Evolutionary conservation across 148 eudicot species (phyloP), one percentile per base, ranked within the genome.

Genomic region (Suaeda aralocaspica): DNA sequence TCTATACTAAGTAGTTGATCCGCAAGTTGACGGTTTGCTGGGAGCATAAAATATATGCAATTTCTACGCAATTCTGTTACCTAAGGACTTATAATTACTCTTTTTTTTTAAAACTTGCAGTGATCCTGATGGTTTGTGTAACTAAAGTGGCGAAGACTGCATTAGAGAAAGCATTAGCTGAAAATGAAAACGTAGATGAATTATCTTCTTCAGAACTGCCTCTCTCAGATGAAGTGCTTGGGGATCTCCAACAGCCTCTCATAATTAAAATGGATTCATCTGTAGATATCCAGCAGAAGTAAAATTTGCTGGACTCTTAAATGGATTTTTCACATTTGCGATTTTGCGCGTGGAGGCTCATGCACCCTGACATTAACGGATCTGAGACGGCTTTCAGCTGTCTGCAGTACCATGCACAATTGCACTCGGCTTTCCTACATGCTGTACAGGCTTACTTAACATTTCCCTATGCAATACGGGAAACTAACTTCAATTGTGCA

Each of bases 81-180:
- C 1, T 44, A 46, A 24, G 42, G 31, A 53, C 26, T 26, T 64
- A 31, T 25, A 21, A 6, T 29, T 61, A 51, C 2, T 7, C 21
- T 36, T 57, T 42, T 58, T 70, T 74, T 58, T 8, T 36, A 3
- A 3, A 4, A 6, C 39, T 53, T 77, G 76, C 95, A 93, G 98
- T 81, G 80, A 56, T 84, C 48, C 70, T 93, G 46, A 84, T 90
- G 74, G 55, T 88, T 66, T 86, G 85, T 52, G 89, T 93, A 53
- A 90, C 87, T 0, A 88, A 75, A 83, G 96, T 93, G 64, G 94
- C 98, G n/a, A 92, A 86, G 83, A 83, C 84, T 29, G 95, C 98
- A 53, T 70, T 92, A 71, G 98, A 89, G 10, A 88, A 88, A 78
- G 98, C 98, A 44, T 72, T 92, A 52, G 89, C 85, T 31, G 98